Percentiles rank a stretch among this genome's conserved stretches.
Conservation (phyloP, 805 yeast genomes). For the Nakazawaea pomicola region DNA sequence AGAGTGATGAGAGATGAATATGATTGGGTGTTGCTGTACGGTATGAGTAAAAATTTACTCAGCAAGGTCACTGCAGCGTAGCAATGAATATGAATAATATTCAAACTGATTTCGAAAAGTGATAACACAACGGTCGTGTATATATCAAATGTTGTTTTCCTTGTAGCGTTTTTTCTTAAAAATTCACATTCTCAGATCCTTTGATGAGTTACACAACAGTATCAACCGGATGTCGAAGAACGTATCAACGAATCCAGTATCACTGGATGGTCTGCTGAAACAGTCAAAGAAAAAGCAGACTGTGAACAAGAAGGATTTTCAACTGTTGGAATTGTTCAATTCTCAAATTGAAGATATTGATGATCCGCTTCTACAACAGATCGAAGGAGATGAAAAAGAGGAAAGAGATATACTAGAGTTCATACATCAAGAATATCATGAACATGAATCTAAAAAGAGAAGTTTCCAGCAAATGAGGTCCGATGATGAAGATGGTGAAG, state of each 20-base stretch:
- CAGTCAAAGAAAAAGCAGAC: background rate
- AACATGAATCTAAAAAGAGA: constrained; percentile 4
- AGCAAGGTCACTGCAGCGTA: background rate
- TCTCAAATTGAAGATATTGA: constrained; percentile 4
- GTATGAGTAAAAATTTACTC: background rate
- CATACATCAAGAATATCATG: constrained; percentile 9
- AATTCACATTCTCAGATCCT: too few relatives aligned
- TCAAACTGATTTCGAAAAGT: too few relatives aligned
- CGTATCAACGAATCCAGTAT: too few relatives aligned
- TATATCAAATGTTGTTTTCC: too few relatives aligned
- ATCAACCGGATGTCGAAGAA: too few relatives aligned
- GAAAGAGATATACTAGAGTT: constrained; percentile 5
- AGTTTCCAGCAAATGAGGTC: constrained; percentile 16
- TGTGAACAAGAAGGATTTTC: background rate
- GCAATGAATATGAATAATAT: too few relatives aligned
- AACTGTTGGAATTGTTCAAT: constrained; percentile 6
- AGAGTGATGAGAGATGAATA: background rate
- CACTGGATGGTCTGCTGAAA: background rate
- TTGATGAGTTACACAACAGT: too few relatives aligned
- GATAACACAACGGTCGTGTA: too few relatives aligned
- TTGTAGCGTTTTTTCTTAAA: too few relatives aligned
- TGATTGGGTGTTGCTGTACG: constrained; percentile 6
- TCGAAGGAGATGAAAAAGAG: constrained; percentile 10
- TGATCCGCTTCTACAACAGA: constrained; percentile 8
- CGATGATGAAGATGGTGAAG: constrained; percentile 16